These are phyloP conservation scores for Rosa chinensis DNA, from an alignment of 306 rosid genomes.

Conservation along the genomic window DNA sequence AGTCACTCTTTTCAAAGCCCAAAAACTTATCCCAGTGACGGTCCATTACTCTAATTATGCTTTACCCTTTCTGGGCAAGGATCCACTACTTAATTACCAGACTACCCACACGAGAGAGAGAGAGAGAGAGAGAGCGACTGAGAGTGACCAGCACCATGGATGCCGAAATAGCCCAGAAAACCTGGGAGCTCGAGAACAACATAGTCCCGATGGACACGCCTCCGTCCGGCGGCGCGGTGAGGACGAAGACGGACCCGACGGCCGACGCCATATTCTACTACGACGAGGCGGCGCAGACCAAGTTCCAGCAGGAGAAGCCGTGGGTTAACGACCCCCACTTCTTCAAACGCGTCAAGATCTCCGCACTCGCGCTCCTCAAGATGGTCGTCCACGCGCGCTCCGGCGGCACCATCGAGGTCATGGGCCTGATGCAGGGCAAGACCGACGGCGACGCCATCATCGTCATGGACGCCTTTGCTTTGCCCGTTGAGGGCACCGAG, in stretches of 20 bases:
- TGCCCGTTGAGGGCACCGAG: slow-evolving; percentile 97
- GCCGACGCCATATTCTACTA: slow-evolving; percentile 86
- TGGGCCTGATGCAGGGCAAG: slow-evolving; percentile 99
- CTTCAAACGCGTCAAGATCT: slow-evolving; percentile 97
- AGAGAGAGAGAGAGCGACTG: background rate
- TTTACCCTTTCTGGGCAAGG: no score
- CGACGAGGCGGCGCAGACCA: slow-evolving; percentile 70
- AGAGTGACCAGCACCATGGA: slow-evolving; percentile 37
- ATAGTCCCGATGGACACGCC: slow-evolving; percentile 75
- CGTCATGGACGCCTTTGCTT: slow-evolving; percentile 93
- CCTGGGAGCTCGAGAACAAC: slow-evolving; percentile 96
- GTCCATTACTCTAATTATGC: no score
- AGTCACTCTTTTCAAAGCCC: no score
- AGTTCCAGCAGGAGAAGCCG: slow-evolving; percentile 83
- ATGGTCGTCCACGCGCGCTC: slow-evolving; percentile 99
- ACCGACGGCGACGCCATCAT: slow-evolving; percentile 86
- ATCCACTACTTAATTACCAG: no score
- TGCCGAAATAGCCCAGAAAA: slow-evolving; percentile 65
- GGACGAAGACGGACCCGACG: slow-evolving; percentile 41
- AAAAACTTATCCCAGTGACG: no score
- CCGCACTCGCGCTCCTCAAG: slow-evolving; percentile 94
- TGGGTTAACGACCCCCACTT: slow-evolving; percentile 86
- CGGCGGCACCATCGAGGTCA: slow-evolving; percentile 93
- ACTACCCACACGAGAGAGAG: no score
- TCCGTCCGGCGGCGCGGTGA: background rate